A percentile compares a stretch with the other conserved stretches of the same genome.
Evolutionary conservation across 2,329 filamentous ascomycete species (phyloP).

Genomic region (Cordyceps militaris): DNA sequence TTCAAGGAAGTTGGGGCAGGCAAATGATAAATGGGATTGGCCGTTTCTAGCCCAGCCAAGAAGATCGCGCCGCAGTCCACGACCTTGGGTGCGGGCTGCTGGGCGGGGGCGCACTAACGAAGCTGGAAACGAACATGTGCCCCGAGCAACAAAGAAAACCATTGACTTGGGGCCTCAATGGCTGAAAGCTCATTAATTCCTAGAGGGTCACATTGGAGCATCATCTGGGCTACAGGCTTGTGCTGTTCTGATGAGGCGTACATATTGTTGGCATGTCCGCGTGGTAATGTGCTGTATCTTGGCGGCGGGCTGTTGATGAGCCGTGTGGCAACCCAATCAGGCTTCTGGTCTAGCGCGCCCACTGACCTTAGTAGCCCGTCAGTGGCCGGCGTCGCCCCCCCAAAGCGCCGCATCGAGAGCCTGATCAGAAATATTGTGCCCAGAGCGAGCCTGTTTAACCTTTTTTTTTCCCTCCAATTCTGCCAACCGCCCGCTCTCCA

Average conservation of each 20-base stretch:
- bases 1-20: constrained; percentile 1
- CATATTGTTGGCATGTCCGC: too few species aligned
- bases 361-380: neutral
- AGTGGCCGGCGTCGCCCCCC: neutral
- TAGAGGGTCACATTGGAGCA: too few species aligned
- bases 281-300: neutral
- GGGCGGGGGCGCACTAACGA: neutral
- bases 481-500: too few species aligned
- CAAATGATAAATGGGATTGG: neutral
- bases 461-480: too few species aligned
- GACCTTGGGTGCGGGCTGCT: neutral
- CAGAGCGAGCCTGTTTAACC: too few species aligned
- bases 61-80: neutral
- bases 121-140: neutral
- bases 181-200: too few species aligned
- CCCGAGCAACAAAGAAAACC: neutral
- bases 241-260: too few species aligned
- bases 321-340: too few species aligned
- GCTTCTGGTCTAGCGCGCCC: neutral
- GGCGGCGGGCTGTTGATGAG: neutral
- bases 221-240: too few species aligned
- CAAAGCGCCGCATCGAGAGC: too few species aligned
- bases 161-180: neutral
- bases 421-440: too few species aligned
- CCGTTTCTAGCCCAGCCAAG: neutral